Percentiles rank a stretch among this genome's conserved stretches.
Conservation (phyloP, 2,329 filamentous ascomycete genomes). For the Aspergillus luchuensis region DNA sequence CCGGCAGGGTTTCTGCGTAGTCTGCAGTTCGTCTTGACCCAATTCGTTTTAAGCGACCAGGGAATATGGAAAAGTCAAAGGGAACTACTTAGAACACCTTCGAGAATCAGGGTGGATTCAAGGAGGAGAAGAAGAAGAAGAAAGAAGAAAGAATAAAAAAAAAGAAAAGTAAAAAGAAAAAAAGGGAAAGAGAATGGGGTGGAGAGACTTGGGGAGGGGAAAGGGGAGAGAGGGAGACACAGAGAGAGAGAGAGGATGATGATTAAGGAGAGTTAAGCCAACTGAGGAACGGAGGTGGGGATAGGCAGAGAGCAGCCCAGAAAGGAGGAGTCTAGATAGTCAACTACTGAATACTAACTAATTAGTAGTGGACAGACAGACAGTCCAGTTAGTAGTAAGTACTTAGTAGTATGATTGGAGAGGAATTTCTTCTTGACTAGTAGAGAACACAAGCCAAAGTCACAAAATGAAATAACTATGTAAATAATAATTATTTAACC, state of each 20-base stretch:
- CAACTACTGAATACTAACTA: background rate
- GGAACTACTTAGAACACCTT: constrained; percentile 14
- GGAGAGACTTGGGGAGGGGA: constrained; percentile 11
- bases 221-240: constrained; percentile 12
- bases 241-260: constrained; percentile 18
- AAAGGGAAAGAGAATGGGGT: constrained; percentile 12
- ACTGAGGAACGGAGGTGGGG: constrained; percentile 15
- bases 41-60: constrained; percentile 2
- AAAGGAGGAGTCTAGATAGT: background rate
- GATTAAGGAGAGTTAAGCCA: constrained; percentile 18
- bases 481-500: background rate
- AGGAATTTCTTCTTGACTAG: too few species aligned
- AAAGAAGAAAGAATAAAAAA: background rate
- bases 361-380: background rate
- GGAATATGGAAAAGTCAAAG: constrained; percentile 6
- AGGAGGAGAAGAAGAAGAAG: constrained; percentile 4
- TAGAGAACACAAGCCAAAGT: too few species aligned
- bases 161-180: constrained; percentile 1
- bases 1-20: constrained; percentile 1
- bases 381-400: too few species aligned
- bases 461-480: background rate
- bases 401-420: too few species aligned
- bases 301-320: constrained; percentile 13
- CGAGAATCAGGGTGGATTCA: constrained; percentile 13
- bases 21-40: constrained; percentile 8